Evolutionary conservation across 1,139 yeast genomes (phyloP), one percentile per base, ranked within the genome.

Genomic region (Lodderomyces orthopsilosis): DNA sequence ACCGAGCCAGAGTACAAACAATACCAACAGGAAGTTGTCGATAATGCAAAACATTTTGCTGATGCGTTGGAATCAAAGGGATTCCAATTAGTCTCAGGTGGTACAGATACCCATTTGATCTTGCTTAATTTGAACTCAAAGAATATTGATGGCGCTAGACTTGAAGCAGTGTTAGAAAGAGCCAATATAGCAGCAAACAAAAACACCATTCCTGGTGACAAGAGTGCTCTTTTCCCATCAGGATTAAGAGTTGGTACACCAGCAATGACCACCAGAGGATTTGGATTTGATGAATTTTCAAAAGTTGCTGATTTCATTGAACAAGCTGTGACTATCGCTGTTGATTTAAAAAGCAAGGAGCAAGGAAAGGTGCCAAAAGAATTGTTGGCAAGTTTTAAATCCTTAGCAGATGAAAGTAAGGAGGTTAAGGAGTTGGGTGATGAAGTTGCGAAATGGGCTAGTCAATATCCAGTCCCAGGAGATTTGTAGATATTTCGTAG

Each of bases 211-310:
- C 97, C 98, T 49, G 96, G 96, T 57, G 98, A 91, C 72, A 85
- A 83, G 65, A 86, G 95, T 35, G 98, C 98, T 27, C 74, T 91
- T 54, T 89, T 88, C 70, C 98, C 98, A 57, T 88, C 95, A 42
- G 98, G 98, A 54, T 76, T 91, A 59, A 85, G 98, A 75, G 89
- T 91, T 47, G 98, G 98, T 56, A 88, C 98, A 37, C 98, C 98
- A 46, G 97, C 97, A 46, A 91, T 91, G 98, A 86, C 97, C 51
- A 89, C 97, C 42, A 85, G 98, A 75, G 97, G 97, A 23, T 85
- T 91, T 58, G 84, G 85, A 37, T 79, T 78, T 50, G 77, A 68
- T 38, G 97, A 91, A 58, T 91, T 91, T 57, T 81, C 74, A 51
- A 76, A 79, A 61, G 93, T 91, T 46, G 87, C 91, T 22, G 79